Base-by-base conservation (phyloP, 305 asterid genomes). In the Plantago coronopus region DNA sequence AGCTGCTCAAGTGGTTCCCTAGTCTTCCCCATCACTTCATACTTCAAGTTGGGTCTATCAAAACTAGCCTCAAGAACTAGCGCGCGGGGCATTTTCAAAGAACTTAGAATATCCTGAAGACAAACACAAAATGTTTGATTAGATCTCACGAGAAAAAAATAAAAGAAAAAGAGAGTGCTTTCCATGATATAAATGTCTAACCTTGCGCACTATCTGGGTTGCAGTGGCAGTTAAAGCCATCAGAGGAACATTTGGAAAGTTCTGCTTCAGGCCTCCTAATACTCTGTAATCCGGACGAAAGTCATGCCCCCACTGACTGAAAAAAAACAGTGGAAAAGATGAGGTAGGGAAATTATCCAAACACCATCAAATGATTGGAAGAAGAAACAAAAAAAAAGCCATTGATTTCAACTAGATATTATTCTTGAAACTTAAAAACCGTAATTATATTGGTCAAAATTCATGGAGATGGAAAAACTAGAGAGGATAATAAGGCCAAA, bases 141-240 rank as follows among this genome's bases (percentile, higher is more conserved):
- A 45, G 59, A 40, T 61, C 63, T 58, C 21, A 57, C n/a, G 47
- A 50, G 56, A 48, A 51, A 31, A 63, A 48, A 14, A 21, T 8
- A 50, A 4, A 27, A n/a, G 22, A 51, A 22, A 50, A 64, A 62
- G 2, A 11, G 43, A 38, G 43, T 10, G 43, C 13, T 38, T 38
- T 25, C 61, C 45, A 64, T 61, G 51, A 68, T 65, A 49, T 19
- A 47, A 69, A 15, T 68, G 59, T 23, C 83, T 73, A 69, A 86
- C 98, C 87, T 86, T 78, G 51, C 95, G 94, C 70, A 91, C 96
- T 73, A 73, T 67, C 47, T 66, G 73, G 50, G 98, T 91, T 71
- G 98, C 98, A 19, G 98, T 88, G 62, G 98, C 98, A 58, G 98
- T 91, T 83, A 91, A 80, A 75, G 96, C 98, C 95, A 88, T 91